Conservation (phyloP, 2,329 filamentous ascomycete genomes). For the Plectosphaerella plurivora region DNA sequence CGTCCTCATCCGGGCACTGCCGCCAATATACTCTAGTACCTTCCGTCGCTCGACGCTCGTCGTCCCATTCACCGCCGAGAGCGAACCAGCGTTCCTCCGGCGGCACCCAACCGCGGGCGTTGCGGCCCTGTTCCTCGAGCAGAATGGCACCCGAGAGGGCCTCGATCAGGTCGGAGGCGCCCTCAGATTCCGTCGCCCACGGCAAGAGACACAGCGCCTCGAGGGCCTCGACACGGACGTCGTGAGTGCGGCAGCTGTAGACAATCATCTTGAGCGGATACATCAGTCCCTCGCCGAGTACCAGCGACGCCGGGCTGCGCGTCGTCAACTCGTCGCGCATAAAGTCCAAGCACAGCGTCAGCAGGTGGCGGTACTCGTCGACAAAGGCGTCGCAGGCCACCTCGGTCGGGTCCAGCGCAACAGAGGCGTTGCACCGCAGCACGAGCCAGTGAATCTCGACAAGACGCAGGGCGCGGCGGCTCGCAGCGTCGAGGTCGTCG, state of each 20-base stretch:
- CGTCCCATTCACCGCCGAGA: constrained; percentile 5
- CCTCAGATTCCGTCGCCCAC: constrained; percentile 13
- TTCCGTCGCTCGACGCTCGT: background rate
- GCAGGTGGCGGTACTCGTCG: constrained; percentile 9
- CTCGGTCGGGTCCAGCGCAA: constrained; percentile 11
- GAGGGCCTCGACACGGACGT: constrained; percentile 9
- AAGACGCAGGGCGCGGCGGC: constrained; percentile 6
- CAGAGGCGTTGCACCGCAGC: constrained; percentile 6
- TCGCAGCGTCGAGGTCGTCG: background rate
- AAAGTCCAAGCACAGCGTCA: constrained; percentile 6
- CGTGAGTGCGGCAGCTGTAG: constrained; percentile 12
- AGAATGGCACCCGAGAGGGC: constrained; percentile 11
- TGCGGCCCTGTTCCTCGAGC: constrained; percentile 13
- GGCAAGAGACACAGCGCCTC: constrained; percentile 7
- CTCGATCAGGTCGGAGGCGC: constrained; percentile 7
- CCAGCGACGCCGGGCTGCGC: constrained; percentile 3
- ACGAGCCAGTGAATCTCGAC: constrained; percentile 9
- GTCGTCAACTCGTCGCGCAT: constrained; percentile 5
- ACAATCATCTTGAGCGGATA: constrained; percentile 10
- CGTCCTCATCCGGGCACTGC: background rate
- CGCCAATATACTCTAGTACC: background rate
- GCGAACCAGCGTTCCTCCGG: constrained; percentile 11
- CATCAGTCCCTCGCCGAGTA: constrained; percentile 10
- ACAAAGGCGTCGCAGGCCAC: constrained; percentile 11
- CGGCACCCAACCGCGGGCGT: constrained; percentile 8